Base-by-base conservation (phyloP, 1,284 basidiomycete species). In the Ustanciosporium gigantosporum region DNA sequence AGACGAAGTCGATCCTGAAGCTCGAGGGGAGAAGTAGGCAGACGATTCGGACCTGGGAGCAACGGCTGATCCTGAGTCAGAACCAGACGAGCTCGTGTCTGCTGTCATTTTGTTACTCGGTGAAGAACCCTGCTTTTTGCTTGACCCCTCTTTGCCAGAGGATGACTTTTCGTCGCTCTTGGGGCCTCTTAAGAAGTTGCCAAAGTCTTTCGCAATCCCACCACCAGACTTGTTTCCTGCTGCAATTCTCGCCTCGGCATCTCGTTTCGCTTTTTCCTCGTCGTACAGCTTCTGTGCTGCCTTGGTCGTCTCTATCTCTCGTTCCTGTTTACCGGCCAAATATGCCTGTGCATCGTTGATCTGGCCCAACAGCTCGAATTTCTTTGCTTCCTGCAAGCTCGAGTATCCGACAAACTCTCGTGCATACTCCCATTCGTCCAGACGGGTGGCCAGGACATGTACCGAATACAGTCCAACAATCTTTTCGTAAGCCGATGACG, bases 351-450 rank as follows among this genome's bases (percentile, higher is more conserved):
- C 44, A 11, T 50, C 49, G 21, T 55, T 55, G 45, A 72, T 55
- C 41, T 68, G 61, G 20, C 45, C 53, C 25, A 67, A 45, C 23
- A 69, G 31, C 2, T 37, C 48, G 21, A 65, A 61, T 36, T 55
- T 47, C 36, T 44, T 35, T 32, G 42, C 42, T n/a, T 67, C 61
- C 9, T 58, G 39, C 40, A 73, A 40, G 29, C 52, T 52, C 32
- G 57, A 59, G 41, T 73, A 68, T 20, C 60, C 66, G 3, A 70
- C 58, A 31, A 70, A 64, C 17, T 68, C 59, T 4, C 52, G 49
- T 3, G 70, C 70, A 22, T 70, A 68, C 25, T 70, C 61, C 70
- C 70, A 73, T n/a, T 73, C 68, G 36, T 44, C 58, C 6, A 56
- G 36, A 7, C 62, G 49, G 16, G 52, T 37, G 11, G 61, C 70